phyloP scores from a whole-genome alignment of 1,284 basidiomycete species.

The Coniferiporia weirii region DNA sequence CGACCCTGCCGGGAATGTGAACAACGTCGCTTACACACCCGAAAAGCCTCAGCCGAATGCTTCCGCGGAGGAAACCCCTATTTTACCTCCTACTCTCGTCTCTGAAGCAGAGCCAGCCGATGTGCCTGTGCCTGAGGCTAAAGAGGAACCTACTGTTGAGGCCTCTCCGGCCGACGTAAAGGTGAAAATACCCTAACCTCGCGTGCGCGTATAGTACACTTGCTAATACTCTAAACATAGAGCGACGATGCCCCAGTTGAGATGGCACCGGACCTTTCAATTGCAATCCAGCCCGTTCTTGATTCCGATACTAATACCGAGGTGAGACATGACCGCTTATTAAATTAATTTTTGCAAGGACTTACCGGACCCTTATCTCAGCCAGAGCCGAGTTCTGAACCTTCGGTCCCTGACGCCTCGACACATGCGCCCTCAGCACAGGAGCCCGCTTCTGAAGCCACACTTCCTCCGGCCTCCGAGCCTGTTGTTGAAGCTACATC shows the following conservation, averaged over 20 bases:
- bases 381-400: not conserved
- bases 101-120: not conserved
- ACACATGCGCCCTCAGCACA: conserved; percentile 15
- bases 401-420: conserved; percentile 3
- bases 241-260: conserved; percentile 8
- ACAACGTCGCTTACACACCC: conserved; percentile 66
- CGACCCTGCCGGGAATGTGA: conserved; percentile 61
- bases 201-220: not conserved
- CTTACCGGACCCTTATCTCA: not conserved
- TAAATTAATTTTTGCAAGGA: not conserved
- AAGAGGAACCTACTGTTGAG: not conserved
- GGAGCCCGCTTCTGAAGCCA: conserved; percentile 1
- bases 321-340: conserved; percentile 21
- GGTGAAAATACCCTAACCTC: not conserved
- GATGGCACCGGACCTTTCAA: conserved; percentile 29
- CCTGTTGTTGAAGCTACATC: not conserved
- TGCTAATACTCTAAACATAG: not conserved
- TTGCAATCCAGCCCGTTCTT: conserved; percentile 35
- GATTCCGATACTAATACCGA: conserved; percentile 28
- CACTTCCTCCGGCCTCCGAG: not conserved
- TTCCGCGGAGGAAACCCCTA: not conserved
- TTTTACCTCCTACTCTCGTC: not conserved
- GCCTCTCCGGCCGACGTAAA: not conserved
- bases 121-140: not conserved
- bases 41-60: conserved; percentile 36